A percentile compares a stretch with the other conserved stretches of the same genome.
Conservation (phyloP, 1,139 yeast genomes). For the Candida sp. region DNA sequence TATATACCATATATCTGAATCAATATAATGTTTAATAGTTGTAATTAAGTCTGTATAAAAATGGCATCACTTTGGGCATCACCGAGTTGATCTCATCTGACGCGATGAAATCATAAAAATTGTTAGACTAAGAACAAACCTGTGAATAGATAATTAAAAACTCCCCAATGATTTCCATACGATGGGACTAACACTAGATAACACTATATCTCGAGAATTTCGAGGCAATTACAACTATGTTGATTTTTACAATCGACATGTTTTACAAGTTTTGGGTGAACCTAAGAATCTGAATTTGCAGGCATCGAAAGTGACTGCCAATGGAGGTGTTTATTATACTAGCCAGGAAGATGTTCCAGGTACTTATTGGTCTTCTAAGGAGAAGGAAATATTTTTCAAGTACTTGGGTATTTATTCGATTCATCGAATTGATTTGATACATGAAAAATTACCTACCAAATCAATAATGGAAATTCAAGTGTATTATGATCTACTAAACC, state of each 20-base stretch:
- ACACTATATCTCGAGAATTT: conserved; percentile 8
- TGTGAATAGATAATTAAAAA: conserved; percentile 1
- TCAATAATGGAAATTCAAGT: conserved; percentile 41
- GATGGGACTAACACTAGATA: neutral
- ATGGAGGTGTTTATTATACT: conserved; percentile 9
- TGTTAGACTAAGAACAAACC: no score
- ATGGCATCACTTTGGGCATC: no score
- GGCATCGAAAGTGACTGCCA: conserved; percentile 8
- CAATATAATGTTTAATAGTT: no score
- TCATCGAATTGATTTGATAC: conserved; percentile 41
- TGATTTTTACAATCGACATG: conserved; percentile 19
- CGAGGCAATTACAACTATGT: conserved; percentile 20
- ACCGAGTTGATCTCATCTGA: neutral
- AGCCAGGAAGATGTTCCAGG: conserved; percentile 10
- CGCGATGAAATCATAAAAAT: neutral
- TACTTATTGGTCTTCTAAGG: conserved; percentile 17
- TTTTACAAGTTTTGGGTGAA: conserved; percentile 8
- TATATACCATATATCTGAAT: no score
- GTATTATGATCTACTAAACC: conserved; percentile 40
- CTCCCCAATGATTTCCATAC: neutral
- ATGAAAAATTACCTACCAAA: conserved; percentile 36
- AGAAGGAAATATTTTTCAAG: conserved; percentile 20
- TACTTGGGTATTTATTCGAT: conserved; percentile 46
- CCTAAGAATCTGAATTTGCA: conserved; percentile 4
- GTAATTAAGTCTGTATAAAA: no score